phyloP scores from a whole-genome alignment of 352 stramenopile genomes.

The Globisporangium nodosum region DNA sequence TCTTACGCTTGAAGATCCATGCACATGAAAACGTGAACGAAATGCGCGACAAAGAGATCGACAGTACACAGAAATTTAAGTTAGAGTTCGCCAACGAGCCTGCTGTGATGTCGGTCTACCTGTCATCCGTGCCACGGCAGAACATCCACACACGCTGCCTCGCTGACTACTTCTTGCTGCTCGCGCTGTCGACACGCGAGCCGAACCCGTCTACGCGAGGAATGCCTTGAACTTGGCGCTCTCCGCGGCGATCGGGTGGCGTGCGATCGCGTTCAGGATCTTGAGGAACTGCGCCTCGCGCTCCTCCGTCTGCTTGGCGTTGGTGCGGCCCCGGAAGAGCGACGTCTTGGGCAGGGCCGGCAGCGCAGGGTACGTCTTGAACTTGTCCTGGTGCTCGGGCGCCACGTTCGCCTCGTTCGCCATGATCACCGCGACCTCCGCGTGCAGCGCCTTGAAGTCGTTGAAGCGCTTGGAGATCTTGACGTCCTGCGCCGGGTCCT shows the following conservation, averaged over 20 bases:
- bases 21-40: too few species aligned
- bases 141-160: too few species aligned
- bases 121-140: too few species aligned
- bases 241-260: conserved; percentile 42
- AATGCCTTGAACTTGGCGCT: conserved; percentile 46
- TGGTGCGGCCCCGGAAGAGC: conserved; percentile 34
- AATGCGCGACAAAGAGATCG: too few species aligned
- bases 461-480: conserved; percentile 68
- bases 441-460: conserved; percentile 68
- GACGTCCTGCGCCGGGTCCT: conserved; percentile 34
- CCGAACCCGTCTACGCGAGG: conserved; percentile 22
- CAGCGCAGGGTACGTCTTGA: conserved; percentile 53
- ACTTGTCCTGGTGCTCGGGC: conserved; percentile 36
- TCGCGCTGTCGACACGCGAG: background rate
- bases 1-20: too few species aligned
- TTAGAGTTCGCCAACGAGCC: too few species aligned
- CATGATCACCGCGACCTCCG: conserved; percentile 45
- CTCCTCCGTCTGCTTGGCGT: conserved; percentile 47
- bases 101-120: too few species aligned
- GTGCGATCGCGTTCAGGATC: conserved; percentile 58
- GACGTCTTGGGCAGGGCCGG: conserved; percentile 44
- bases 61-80: too few species aligned
- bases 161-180: background rate
- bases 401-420: conserved; percentile 49
- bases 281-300: conserved; percentile 52